Percentiles rank a stretch among this genome's conserved stretches.
Conservation (phyloP, 495 filamentous ascomycete genomes). For the Parathielavia appendiculata region DNA sequence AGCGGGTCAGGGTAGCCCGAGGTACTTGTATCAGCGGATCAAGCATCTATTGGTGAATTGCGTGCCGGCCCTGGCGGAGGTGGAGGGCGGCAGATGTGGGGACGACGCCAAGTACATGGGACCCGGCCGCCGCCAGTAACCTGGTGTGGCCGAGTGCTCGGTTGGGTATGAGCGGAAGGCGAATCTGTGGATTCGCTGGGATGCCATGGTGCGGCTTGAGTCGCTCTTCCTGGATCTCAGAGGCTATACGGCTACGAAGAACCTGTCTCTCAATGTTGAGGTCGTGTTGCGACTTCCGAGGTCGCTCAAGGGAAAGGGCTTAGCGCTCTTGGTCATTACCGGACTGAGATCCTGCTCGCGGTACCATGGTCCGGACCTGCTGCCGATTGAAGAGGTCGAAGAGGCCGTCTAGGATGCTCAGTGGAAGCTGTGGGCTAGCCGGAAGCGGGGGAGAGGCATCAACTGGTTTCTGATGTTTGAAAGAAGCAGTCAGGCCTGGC, state of each 20-base stretch:
- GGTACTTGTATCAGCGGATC: neutral
- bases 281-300: conserved; percentile 7
- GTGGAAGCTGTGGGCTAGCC: neutral
- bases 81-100: neutral
- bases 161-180: conserved; percentile 10
- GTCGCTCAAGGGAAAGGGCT: neutral
- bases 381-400: conserved; percentile 12
- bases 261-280: neutral
- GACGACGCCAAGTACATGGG: neutral
- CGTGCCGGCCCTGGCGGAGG: neutral
- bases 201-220: conserved; percentile 15
- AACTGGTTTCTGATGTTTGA: conserved; percentile 20
- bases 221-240: conserved; percentile 21
- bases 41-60: conserved; percentile 7
- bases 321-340: conserved; percentile 20
- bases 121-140: neutral
- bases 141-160: neutral
- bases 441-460: neutral
- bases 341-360: conserved; percentile 12
- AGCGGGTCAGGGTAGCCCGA: neutral
- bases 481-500: conserved; percentile 18
- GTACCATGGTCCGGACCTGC: neutral
- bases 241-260: neutral
- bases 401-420: neutral
- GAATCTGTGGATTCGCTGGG: conserved; percentile 14